Evolutionary conservation across 768 basidiomycete genomes (phyloP).

Genomic region (Gautieria morchelliformis): DNA sequence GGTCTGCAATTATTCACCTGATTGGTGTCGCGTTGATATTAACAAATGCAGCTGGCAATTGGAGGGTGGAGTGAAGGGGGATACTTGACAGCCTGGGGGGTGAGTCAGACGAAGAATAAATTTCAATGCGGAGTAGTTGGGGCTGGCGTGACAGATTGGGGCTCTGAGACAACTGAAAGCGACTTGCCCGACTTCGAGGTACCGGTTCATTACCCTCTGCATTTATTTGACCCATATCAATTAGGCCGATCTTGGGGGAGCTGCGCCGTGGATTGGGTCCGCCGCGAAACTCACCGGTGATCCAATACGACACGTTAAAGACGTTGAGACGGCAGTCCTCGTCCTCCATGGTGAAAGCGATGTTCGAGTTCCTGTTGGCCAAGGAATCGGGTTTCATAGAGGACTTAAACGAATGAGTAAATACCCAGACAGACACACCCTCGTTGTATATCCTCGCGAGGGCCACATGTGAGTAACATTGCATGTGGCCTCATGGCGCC

Average conservation of each 20-base stretch:
- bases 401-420: conserved; percentile 8
- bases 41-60: conserved; percentile 4
- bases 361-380: conserved; percentile 8
- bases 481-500: neutral
- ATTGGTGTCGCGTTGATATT: neutral
- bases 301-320: conserved; percentile 9
- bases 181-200: conserved; percentile 10
- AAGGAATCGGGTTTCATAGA: conserved; percentile 9
- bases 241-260: conserved; percentile 3
- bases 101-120: conserved; percentile 9
- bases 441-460: conserved; percentile 11
- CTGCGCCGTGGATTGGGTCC: conserved; percentile 7
- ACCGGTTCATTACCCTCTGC: neutral
- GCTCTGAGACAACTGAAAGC: conserved; percentile 1
- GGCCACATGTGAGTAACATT: conserved; percentile 5
- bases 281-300: neutral
- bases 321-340: conserved; percentile 10
- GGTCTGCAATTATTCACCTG: neutral
- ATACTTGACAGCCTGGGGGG: conserved; percentile 11
- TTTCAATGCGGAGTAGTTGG: conserved; percentile 10
- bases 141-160: conserved; percentile 11
- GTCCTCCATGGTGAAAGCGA: conserved; percentile 12
- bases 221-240: neutral
- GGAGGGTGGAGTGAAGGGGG: conserved; percentile 13
- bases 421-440: conserved; percentile 5